Evolutionary conservation across 2,329 filamentous ascomycete genomes (phyloP).

Genomic region (Ophioceras dolichostomum): DNA sequence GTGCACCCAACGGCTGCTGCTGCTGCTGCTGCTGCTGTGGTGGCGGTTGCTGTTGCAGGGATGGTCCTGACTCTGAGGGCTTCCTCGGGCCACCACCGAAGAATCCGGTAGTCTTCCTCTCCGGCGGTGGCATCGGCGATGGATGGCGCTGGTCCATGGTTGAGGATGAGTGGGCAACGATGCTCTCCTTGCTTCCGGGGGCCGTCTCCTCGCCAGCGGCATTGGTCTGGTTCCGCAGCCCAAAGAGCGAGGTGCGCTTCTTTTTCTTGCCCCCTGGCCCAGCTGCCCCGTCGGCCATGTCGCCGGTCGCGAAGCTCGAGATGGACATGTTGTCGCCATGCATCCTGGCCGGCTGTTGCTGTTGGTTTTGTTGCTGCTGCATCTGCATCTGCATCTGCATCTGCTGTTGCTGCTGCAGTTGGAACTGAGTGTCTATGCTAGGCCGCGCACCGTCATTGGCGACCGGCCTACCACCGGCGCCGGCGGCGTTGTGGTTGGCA

Average conservation of each 20-base stretch:
- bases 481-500: conserved; percentile 6
- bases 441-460: background rate
- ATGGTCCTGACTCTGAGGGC: no score
- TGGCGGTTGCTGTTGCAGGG: background rate
- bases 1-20: background rate
- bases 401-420: no score
- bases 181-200: conserved; percentile 11
- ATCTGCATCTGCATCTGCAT: no score
- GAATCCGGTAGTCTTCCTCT: conserved; percentile 16
- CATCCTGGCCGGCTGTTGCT: background rate
- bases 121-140: conserved; percentile 8
- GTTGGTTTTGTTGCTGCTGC: background rate
- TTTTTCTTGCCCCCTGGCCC: conserved; percentile 13
- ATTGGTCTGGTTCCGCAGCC: conserved; percentile 10
- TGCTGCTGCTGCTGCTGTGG: background rate
- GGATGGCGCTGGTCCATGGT: background rate
- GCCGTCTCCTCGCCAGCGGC: conserved; percentile 10
- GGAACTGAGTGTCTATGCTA: no score
- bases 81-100: no score
- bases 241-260: conserved; percentile 27
- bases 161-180: background rate
- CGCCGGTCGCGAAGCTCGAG: conserved; percentile 24
- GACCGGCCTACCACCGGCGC: background rate
- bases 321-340: background rate
- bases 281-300: conserved; percentile 20